Base-by-base conservation (phyloP, 768 basidiomycete genomes). In the Nidula microcarpa region DNA sequence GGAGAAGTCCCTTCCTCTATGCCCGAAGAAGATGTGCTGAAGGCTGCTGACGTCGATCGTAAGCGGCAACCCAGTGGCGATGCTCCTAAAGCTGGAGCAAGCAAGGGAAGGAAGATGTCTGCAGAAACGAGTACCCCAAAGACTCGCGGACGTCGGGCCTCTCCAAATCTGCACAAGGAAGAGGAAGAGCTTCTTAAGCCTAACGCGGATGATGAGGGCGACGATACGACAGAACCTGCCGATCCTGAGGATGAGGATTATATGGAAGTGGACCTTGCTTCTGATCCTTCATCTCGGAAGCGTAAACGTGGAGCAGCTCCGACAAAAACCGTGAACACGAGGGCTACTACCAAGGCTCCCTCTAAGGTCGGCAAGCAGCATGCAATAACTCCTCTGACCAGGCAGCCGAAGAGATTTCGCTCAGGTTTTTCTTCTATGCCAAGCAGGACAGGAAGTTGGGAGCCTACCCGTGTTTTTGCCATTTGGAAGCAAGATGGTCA, bases 401-500 rank as follows among this genome's bases (percentile, higher is more conserved):
- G 71, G 41, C 69, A 70, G 49, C 62, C 60, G 14, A 78, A 74
- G 59, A 71, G 70, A 32, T 53, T 75, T 39, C 74, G 76, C 45
- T 77, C 76, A 30, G 68, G 62, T 43, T 55, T 56, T 8, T 65
- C 71, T 16, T 60, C 60, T 8, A 64, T 62, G 30, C 52, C 56
- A 16, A 65, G 53, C 51, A 57, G 58, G 37, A 47, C 49, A 17
- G 47, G 43, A 11, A 50, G 55, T 33, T 33, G 49, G 30, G 55
- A 61, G 5, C 71, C 78, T 17, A 86, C 84, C 10, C 80, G 81
- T 5, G 85, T 91, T n/a, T 84, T 87, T 58, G 88, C 86, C 7
- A 62, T 85, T 9, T 89, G 87, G 87, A 79, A 73, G 55, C 66
- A 69, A 44, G 82, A 83, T 47, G 77, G 75, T 3, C 75, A 76